Percentiles rank a stretch among this genome's conserved stretches.
phyloP scores from a whole-genome alignment of 306 rosid genomes.

The Vigna reflexopilosa region DNA sequence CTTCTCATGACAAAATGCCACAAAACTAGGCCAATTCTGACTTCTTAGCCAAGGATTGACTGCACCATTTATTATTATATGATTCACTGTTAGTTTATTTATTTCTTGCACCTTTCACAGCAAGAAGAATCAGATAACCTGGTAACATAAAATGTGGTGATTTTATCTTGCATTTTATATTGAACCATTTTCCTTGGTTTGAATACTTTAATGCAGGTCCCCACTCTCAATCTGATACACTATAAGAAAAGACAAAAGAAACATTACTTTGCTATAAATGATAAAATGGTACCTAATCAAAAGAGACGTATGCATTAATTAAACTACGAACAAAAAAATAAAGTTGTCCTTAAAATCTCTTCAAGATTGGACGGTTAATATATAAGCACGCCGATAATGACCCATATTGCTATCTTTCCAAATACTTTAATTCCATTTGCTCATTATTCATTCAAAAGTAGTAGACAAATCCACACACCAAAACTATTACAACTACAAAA shows the following conservation, averaged over 20 bases:
- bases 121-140: not conserved
- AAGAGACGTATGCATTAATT: conserved; percentile 52
- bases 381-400: conserved; percentile 56
- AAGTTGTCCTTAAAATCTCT: conserved; percentile 39
- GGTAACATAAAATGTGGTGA: not conserved
- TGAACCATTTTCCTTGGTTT: conserved; percentile 1
- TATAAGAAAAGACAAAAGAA: conserved; percentile 54
- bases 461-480: conserved; percentile 28
- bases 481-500: conserved; percentile 11
- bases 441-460: conserved; percentile 51
- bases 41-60: conserved; percentile 14
- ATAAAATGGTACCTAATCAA: conserved; percentile 53
- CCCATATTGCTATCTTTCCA: conserved; percentile 38
- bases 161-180: not conserved
- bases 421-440: conserved; percentile 45
- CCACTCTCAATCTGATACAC: conserved; percentile 32
- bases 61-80: not conserved
- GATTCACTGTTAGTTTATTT: not conserved
- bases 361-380: conserved; percentile 36
- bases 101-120: not conserved
- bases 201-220: not conserved
- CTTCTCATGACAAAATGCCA: conserved; percentile 17
- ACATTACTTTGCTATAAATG: conserved; percentile 25
- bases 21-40: not conserved
- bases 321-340: conserved; percentile 40